Evolutionary conservation across 2,329 filamentous ascomycete species (phyloP), one percentile per base, ranked within the genome.

Genomic region (Orbilia brochopaga): DNA sequence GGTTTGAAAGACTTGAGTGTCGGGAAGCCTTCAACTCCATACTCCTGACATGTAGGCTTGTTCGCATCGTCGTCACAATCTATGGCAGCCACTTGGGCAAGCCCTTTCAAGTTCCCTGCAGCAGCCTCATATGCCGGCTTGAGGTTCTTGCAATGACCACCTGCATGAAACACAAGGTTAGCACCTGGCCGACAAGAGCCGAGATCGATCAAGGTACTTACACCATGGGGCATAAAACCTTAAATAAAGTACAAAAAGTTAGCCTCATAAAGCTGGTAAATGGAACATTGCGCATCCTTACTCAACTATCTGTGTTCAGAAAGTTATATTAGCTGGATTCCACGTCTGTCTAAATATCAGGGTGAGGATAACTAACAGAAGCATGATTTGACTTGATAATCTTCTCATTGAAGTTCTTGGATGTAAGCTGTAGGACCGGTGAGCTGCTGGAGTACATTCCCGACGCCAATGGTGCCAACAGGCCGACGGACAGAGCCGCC

Each of bases 71-170:
- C 92, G 78, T 99, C 93, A 80, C 94, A 99, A 80, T 99, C 90
- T 74, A 99, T 84, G 62, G 95, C 94, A 53, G 91, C 94, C 46
- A 99, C 93, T 77, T 96, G 95, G 77, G 92, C 94, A 13, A 97
- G 85, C 13, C 94, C 94, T n/a, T 89, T 86, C 67, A 99, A 88
- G 77, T 88, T 91, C 77, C 89, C 90, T 76, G 94, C 94, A 1
- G 88, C 92, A 80, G 96, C 96, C 80, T 97, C 93, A 81, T 94
- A 99, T 50, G 91, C 90, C 1, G 92, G 93, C 81, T 97, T 92
- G 77, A 99, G 88, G 81, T 90, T 97, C 81, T 96, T 86, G 83
- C 94, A 99, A 81, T 97, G 94, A 46, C 93, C 94, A 78, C 94
- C 75, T 75, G 57, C 19, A 69, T 42, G 58, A 64, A 69, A 61